Evolutionary conservation across 2,329 filamentous ascomycete genomes (phyloP).

Genomic region (Hypoxylon sp.): DNA sequence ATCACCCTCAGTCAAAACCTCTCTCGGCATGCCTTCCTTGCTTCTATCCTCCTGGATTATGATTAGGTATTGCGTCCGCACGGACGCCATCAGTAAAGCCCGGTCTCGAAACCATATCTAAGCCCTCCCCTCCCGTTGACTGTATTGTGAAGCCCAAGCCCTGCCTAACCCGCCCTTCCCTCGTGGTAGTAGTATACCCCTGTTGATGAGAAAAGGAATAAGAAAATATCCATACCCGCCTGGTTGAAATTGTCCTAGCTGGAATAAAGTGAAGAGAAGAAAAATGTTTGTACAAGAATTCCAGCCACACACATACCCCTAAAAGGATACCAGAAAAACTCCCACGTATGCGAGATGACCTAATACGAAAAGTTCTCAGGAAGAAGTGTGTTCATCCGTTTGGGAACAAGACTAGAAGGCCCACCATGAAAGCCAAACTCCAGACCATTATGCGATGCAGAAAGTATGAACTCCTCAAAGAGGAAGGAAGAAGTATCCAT

Average conservation of each 20-base stretch:
- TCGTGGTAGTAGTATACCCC: background rate
- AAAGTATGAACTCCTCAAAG: constrained; percentile 16
- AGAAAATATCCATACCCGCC: background rate
- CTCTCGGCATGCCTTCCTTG: constrained; percentile 9
- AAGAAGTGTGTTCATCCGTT: background rate
- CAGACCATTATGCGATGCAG: constrained; percentile 23
- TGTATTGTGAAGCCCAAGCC: constrained; percentile 6
- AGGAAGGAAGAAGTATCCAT: constrained; percentile 2
- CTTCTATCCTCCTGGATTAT: constrained; percentile 25
- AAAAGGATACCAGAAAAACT: background rate
- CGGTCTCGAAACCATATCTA: constrained; percentile 25
- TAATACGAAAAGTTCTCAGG: background rate
- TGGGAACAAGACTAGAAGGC: constrained; percentile 1
- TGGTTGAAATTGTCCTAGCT: constrained; percentile 5
- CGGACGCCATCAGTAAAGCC: constrained; percentile 8
- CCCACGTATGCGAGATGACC: constrained; percentile 3
- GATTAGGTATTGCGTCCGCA: constrained; percentile 22
- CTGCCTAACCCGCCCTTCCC: constrained; percentile 7
- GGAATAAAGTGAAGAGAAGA: background rate
- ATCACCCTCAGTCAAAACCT: background rate
- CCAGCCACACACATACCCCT: background rate
- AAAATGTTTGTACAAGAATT: constrained; percentile 25
- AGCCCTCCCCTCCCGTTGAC: constrained; percentile 11
- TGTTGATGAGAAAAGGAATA: background rate
- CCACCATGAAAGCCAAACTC: constrained; percentile 24